Evolutionary conservation across 2,329 filamentous ascomycete species (phyloP), one percentile per base, ranked within the genome.

Genomic region (Fusarium buharicum): DNA sequence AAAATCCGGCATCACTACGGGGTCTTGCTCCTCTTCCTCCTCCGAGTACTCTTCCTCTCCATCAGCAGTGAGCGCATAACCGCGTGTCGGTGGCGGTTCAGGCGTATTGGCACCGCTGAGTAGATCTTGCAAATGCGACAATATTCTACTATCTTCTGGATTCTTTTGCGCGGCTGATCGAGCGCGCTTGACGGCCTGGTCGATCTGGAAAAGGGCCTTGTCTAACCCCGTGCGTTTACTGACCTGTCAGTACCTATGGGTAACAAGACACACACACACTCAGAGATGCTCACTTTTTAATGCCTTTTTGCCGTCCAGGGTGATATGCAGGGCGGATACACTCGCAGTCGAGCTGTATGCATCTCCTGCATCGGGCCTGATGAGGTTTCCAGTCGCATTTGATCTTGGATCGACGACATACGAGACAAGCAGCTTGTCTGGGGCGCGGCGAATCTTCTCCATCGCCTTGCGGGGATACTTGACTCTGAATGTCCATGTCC

Each of bases 151-250:
- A 49, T 82, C 81, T 22, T 82, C 79, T 0, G 75, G 70, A 24
- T 74, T 77, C 48, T 78, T 76, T 16, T 78, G 63, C 13, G 61
- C 68, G 40, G 80, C 78, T 47, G 81, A 73, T 50, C 80, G 79
- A 20, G 85, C 82, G 44, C 86, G 78, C 70, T 84, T 81, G 50
- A 89, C 78, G 12, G 88, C 90, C 72, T 91, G 86, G 69, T 91
- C 88, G 58, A 92, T 88, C 70, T 91, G 89, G 69, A 86, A 86
- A 17, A 92, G 82, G 4, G 89, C 89, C 75, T 91, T 92, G 61
- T 91, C 89, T 27, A 92, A 77, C 1, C 90, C 90, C 14, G 87
- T 89, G 36, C 90, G 85, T 74, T 92, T 92, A 74, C 89, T 91
- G 61, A 27, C 31, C 54, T 20, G 55, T 62, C 52, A 64, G 58